Conservation (phyloP, 768 basidiomycete genomes). For the Ramaria sp. region DNA sequence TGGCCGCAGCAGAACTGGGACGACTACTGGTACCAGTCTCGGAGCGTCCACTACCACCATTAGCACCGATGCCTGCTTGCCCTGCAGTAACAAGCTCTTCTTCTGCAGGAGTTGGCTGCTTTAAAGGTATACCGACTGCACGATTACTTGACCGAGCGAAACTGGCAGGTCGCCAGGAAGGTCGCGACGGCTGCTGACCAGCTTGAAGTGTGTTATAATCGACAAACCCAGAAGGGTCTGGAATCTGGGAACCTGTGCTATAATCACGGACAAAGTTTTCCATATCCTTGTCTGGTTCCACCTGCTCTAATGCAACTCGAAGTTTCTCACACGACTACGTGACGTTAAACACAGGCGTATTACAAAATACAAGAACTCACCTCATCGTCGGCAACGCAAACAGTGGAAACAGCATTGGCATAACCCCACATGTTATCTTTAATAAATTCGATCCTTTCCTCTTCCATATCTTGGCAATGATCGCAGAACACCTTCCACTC, state of each 20-base stretch:
- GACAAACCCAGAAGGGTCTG: conserved; percentile 79
- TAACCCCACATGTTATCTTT: conserved; percentile 95
- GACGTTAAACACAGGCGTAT: neutral
- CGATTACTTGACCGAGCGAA: conserved; percentile 37
- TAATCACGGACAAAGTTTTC: conserved; percentile 82
- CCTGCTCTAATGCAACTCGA: conserved; percentile 74
- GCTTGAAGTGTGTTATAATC: conserved; percentile 54
- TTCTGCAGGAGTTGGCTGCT: conserved; percentile 27
- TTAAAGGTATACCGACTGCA: conserved; percentile 19
- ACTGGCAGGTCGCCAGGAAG: conserved; percentile 44
- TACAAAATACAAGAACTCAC: conserved; percentile 30
- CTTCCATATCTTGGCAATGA: conserved; percentile 90
- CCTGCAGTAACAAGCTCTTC: conserved; percentile 40
- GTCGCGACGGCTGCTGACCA: conserved; percentile 37
- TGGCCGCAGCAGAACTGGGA: conserved; percentile 1
- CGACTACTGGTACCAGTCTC: neutral
- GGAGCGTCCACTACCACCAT: conserved; percentile 29
- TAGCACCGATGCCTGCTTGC: conserved; percentile 62
- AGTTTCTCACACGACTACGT: conserved; percentile 83
- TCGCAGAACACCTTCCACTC: conserved; percentile 96
- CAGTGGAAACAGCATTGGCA: conserved; percentile 91
- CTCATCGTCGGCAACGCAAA: conserved; percentile 94
- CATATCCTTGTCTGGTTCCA: conserved; percentile 83
- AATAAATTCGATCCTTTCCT: conserved; percentile 87
- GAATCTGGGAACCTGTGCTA: conserved; percentile 80